Evolutionary conservation across 2,329 filamentous ascomycete genomes (phyloP).

Genomic region (Alternaria postmessia): DNA sequence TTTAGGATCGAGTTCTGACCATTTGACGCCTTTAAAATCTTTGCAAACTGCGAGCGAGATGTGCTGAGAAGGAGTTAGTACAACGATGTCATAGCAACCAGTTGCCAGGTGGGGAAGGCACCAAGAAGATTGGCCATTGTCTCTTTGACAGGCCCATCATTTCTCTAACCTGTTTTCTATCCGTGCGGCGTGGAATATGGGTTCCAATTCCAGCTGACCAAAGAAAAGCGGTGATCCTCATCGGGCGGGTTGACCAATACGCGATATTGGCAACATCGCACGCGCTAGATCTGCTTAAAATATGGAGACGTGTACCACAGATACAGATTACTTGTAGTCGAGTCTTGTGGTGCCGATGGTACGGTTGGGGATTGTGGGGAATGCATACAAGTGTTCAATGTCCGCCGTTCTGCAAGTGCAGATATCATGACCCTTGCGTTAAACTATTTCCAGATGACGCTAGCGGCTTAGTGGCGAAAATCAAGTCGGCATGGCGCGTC

Average conservation of each 20-base stretch:
- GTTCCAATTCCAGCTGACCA: neutral
- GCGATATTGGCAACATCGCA: neutral
- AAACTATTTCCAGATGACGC: slow-evolving; percentile 1
- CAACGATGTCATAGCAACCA: neutral
- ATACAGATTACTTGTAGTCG: neutral
- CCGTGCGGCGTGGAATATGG: slow-evolving; percentile 4
- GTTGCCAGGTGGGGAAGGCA: neutral
- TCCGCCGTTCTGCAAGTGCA: neutral
- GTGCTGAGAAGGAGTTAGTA: slow-evolving; percentile 5
- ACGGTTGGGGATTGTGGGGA: neutral
- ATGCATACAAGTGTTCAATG: neutral
- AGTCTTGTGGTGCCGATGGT: neutral
- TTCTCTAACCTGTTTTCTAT: neutral
- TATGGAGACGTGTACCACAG: neutral
- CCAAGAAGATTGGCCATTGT: slow-evolving; percentile 13
- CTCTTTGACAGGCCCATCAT: slow-evolving; percentile 6
- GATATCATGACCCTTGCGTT: slow-evolving; percentile 2
- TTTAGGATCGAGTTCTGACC: neutral
- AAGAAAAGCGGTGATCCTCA: slow-evolving; percentile 8
- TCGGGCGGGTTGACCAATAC: neutral
- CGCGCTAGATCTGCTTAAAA: neutral
- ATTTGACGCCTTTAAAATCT: slow-evolving; percentile 1
- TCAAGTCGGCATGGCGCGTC: neutral
- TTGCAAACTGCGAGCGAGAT: slow-evolving; percentile 11
- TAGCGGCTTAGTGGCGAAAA: slow-evolving; percentile 2